Conservation (phyloP, 2,329 filamentous ascomycete genomes). For the Dichotomopilus funicola region DNA sequence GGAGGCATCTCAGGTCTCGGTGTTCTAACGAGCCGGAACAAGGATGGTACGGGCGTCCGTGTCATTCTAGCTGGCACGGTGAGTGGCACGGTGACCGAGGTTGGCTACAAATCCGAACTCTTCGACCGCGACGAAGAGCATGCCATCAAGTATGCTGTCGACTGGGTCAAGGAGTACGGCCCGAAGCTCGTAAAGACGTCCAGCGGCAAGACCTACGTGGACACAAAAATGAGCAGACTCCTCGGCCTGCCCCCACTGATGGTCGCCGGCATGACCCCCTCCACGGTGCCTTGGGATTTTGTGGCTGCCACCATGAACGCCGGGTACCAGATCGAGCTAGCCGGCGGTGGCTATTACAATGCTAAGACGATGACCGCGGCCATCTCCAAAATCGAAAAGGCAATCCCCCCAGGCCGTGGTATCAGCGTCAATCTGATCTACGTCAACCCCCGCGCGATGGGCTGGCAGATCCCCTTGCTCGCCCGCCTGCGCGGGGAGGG, state of each 20-base stretch:
- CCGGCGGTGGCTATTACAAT: slow-evolving; percentile 83
- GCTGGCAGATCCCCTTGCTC: slow-evolving; percentile 84
- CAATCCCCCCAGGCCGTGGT: slow-evolving; percentile 76
- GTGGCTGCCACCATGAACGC: slow-evolving; percentile 89
- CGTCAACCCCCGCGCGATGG: slow-evolving; percentile 82
- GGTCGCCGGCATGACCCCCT: slow-evolving; percentile 90
- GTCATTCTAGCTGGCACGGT: slow-evolving; percentile 94
- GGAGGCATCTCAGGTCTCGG: slow-evolving; percentile 95
- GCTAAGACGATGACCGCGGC: slow-evolving; percentile 77
- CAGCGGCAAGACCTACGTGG: slow-evolving; percentile 81
- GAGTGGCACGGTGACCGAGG: slow-evolving; percentile 79
- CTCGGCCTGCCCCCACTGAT: slow-evolving; percentile 80
- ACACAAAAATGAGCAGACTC: slow-evolving; percentile 91
- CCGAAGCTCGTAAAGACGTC: slow-evolving; percentile 89
- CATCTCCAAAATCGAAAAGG: slow-evolving; percentile 74
- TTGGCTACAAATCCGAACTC: slow-evolving; percentile 96
- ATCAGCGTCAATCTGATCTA: slow-evolving; percentile 90
- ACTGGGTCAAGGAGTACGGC: slow-evolving; percentile 97
- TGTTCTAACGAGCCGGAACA: slow-evolving; percentile 95
- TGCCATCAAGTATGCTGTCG: slow-evolving; percentile 87
- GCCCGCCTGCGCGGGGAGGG: slow-evolving; percentile 75
- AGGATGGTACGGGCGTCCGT: slow-evolving; percentile 94
- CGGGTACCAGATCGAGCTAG: slow-evolving; percentile 89
- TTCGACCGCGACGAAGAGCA: slow-evolving; percentile 95
- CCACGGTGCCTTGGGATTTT: slow-evolving; percentile 85